Evolutionary conservation across 73 alveolate genomes (phyloP).

Genomic region (Blepharisma stoltei): DNA sequence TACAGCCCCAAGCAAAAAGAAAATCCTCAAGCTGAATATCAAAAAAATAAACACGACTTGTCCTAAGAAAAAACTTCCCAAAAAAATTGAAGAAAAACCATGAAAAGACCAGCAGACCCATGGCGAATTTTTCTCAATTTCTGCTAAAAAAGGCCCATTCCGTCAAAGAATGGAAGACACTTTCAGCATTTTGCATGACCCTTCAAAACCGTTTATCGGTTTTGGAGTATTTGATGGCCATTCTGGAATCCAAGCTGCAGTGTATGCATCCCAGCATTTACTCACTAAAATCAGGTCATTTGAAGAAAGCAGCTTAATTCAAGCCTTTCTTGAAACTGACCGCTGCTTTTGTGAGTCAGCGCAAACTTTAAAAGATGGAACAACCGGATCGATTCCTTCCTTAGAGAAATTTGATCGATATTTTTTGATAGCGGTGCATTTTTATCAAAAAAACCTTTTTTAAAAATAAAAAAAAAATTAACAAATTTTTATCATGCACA

Average conservation of each 20-base stretch:
- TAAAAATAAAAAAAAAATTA: no score
- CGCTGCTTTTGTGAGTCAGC: background rate
- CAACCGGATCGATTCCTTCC: no score
- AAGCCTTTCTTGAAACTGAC: background rate
- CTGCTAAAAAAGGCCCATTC: conserved; percentile 14
- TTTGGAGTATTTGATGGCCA: background rate
- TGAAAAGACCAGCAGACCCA: background rate
- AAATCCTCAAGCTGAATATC: no score
- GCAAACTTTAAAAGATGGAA: background rate
- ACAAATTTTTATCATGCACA: no score
- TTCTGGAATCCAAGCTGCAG: background rate
- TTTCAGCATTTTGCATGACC: background rate
- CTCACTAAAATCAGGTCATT: background rate
- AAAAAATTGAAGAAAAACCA: no score
- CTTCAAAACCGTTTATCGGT: background rate
- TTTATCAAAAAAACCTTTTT: no score
- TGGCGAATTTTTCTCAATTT: background rate
- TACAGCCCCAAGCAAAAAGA: no score
- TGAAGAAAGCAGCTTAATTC: background rate
- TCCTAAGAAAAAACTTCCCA: no score
- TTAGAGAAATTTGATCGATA: no score
- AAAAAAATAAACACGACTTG: no score
- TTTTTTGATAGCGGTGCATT: no score
- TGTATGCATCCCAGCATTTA: background rate
- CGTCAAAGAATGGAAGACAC: background rate